phyloP scores from a whole-genome alignment of 495 filamentous ascomycete species.

The Aspergillus haitiensis region DNA sequence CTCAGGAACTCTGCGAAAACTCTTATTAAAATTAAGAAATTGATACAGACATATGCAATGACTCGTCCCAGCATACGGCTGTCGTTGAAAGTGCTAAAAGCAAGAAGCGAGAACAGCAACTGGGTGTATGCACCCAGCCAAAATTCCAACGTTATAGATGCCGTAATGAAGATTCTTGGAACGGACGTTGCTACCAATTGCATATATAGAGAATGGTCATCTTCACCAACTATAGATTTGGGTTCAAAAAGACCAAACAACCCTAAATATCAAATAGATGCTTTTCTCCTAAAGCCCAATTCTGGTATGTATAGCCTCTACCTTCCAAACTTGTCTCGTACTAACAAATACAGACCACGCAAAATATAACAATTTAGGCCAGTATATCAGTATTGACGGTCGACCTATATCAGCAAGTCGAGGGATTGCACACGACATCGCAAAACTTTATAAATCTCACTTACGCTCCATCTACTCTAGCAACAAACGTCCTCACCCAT shows the following conservation, averaged over 20 bases:
- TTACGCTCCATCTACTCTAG: conserved; percentile 42
- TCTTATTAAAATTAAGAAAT: conserved; percentile 61
- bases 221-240: background rate
- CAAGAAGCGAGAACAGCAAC: conserved; percentile 60
- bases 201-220: conserved; percentile 36
- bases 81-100: conserved; percentile 64
- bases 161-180: conserved; percentile 70
- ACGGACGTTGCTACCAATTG: conserved; percentile 61
- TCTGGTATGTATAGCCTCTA: conserved; percentile 34
- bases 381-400: conserved; percentile 75
- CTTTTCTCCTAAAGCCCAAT: conserved; percentile 57
- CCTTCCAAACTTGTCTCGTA: background rate
- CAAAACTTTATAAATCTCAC: conserved; percentile 59
- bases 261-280: conserved; percentile 48
- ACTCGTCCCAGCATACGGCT: conserved; percentile 64
- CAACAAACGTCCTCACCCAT: conserved; percentile 14
- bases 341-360: conserved; percentile 39
- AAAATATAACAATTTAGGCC: conserved; percentile 57
- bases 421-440: conserved; percentile 67
- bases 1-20: conserved; percentile 63
- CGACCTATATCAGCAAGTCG: conserved; percentile 66
- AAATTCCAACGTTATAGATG: conserved; percentile 58
- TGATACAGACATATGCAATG: conserved; percentile 75
- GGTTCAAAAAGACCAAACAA: conserved; percentile 7
- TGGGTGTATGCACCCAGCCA: conserved; percentile 71